Conservation (phyloP, 495 filamentous ascomycete genomes). For the Penicillium roqueforti region DNA sequence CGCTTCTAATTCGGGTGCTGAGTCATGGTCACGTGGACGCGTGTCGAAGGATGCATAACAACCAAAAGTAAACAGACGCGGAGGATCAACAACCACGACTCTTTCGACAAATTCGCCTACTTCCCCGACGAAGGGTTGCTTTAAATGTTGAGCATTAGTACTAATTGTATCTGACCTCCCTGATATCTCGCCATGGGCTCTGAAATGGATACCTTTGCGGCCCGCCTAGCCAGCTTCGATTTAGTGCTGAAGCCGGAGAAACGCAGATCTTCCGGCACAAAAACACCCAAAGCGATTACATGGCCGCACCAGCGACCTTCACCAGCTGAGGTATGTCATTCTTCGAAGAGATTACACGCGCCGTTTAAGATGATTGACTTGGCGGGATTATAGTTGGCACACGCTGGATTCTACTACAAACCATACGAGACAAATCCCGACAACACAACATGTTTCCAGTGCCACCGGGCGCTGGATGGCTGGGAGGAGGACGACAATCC, state of each 20-base stretch:
- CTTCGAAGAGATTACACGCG: neutral
- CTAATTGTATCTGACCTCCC: constrained; percentile 6
- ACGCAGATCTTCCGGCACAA: constrained; percentile 63
- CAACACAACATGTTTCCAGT: constrained; percentile 87
- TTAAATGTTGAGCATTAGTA: constrained; percentile 4
- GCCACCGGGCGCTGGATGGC: constrained; percentile 71
- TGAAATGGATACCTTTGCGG: constrained; percentile 59
- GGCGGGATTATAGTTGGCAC: constrained; percentile 63
- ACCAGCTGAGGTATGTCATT: constrained; percentile 55
- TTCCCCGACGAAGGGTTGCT: neutral
- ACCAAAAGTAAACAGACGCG: constrained; percentile 37
- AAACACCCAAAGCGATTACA: constrained; percentile 55
- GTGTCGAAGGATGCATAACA: constrained; percentile 27
- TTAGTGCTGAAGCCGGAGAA: constrained; percentile 54
- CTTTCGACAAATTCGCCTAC: constrained; percentile 3
- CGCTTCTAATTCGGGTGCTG: constrained; percentile 12
- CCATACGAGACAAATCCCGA: constrained; percentile 70
- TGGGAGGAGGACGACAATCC: constrained; percentile 87
- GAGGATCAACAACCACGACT: constrained; percentile 25
- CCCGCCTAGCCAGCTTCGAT: constrained; percentile 73
- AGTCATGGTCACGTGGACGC: constrained; percentile 27
- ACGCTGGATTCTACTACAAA: constrained; percentile 85
- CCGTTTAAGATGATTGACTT: constrained; percentile 15
- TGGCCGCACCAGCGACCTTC: constrained; percentile 74
- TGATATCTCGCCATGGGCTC: constrained; percentile 25